These are phyloP conservation scores for Yamadazyma pseudoaaseri DNA, from an alignment of 1,139 yeast genomes.

Conservation along the genomic window DNA sequence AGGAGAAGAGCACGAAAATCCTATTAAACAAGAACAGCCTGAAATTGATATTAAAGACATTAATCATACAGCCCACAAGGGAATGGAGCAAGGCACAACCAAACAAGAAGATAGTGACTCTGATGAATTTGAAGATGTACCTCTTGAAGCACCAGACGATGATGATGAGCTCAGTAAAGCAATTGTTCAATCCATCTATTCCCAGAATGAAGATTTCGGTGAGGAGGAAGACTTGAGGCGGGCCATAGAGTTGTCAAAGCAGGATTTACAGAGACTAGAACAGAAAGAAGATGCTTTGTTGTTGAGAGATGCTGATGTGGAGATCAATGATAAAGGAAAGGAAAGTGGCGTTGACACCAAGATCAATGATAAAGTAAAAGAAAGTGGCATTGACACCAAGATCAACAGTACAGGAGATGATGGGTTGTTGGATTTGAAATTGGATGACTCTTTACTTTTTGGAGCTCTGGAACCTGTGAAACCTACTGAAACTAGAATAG, in stretches of 20 bases:
- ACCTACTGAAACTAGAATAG: slow-evolving; percentile 1
- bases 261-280: slow-evolving; percentile 21
- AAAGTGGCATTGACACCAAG: no score
- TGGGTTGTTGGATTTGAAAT: slow-evolving; percentile 7
- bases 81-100: background rate
- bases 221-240: slow-evolving; percentile 37
- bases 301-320: slow-evolving; percentile 4
- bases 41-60: background rate
- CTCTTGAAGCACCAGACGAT: slow-evolving; percentile 24
- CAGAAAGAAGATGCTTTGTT: no score
- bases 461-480: background rate
- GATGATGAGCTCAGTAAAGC: slow-evolving; percentile 33
- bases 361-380: no score
- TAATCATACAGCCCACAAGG: background rate
- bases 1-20: slow-evolving; percentile 25
- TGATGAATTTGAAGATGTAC: slow-evolving; percentile 73
- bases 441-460: slow-evolving; percentile 16
- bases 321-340: no score
- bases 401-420: no score
- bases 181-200: slow-evolving; percentile 38
- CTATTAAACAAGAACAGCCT: background rate
- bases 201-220: slow-evolving; percentile 19
- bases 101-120: background rate
- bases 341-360: no score
- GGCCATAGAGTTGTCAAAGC: slow-evolving; percentile 48